A percentile compares a stretch with the other conserved stretches of the same genome.
phyloP scores from a whole-genome alignment of 768 basidiomycete genomes.

The Naematelia encephala region DNA sequence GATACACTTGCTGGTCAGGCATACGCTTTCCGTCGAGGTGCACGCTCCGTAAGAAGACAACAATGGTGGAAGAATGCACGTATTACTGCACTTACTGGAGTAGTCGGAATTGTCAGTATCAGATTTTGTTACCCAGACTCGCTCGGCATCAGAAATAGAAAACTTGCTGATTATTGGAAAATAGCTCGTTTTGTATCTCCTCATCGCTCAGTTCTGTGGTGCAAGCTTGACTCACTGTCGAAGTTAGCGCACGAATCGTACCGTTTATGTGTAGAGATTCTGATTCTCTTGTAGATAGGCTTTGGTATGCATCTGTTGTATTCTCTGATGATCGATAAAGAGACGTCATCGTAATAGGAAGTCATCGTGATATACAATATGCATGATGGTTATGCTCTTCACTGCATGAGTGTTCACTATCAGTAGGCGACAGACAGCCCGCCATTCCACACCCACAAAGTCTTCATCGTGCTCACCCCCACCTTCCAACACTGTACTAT shows the following conservation, averaged over 20 bases:
- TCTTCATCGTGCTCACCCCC: no score
- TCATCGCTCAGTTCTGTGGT: conserved; percentile 88
- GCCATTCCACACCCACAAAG: no score
- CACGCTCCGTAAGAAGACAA: conserved; percentile 58
- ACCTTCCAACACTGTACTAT: no score
- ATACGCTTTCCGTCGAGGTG: conserved; percentile 85
- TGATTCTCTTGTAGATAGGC: no score
- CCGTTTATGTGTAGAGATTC: background rate
- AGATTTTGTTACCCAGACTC: no score
- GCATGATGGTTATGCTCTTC: background rate
- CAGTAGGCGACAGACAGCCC: no score
- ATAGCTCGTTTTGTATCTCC: conserved; percentile 65
- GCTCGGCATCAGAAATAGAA: no score
- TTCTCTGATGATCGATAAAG: background rate
- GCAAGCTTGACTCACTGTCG: conserved; percentile 67
- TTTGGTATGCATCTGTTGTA: conserved; percentile 5
- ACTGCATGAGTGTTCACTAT: no score
- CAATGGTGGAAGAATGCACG: conserved; percentile 54
- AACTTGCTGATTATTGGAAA: background rate
- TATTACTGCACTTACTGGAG: conserved; percentile 58
- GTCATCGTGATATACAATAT: background rate
- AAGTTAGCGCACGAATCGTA: background rate
- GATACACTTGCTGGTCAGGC: conserved; percentile 93
- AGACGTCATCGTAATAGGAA: no score
- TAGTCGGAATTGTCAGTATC: conserved; percentile 56